Conservation (phyloP, 1,284 basidiomycete species). For the Ganoderma multipileum region DNA sequence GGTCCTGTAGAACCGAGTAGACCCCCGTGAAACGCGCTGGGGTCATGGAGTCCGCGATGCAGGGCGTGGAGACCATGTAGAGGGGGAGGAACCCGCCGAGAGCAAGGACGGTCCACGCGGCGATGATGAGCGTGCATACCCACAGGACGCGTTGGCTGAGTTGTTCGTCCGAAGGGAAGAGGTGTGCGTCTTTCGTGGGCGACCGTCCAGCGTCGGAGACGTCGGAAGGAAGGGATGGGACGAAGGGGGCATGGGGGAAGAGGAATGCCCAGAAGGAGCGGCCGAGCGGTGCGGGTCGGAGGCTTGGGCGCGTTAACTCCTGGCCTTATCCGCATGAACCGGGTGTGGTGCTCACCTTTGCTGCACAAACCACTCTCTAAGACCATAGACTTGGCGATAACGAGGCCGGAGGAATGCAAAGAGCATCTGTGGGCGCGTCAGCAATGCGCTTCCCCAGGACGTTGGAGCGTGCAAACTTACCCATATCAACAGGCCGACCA, state of each 20-base stretch:
- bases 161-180: conserved; percentile 77
- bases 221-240: conserved; percentile 63
- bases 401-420: conserved; percentile 73
- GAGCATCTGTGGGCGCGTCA: conserved; percentile 50
- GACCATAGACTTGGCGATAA: conserved; percentile 71
- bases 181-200: conserved; percentile 52
- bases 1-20: conserved; percentile 74
- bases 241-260: conserved; percentile 69
- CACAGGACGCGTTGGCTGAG: conserved; percentile 73
- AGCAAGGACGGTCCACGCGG: conserved; percentile 71
- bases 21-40: conserved; percentile 59
- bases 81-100: conserved; percentile 73
- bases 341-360: conserved; percentile 59
- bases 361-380: conserved; percentile 78
- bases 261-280: conserved; percentile 70
- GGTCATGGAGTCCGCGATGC: conserved; percentile 60
- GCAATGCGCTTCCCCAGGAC: not conserved
- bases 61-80: conserved; percentile 73
- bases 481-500: conserved; percentile 69
- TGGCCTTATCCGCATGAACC: not conserved
- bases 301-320: conserved; percentile 44
- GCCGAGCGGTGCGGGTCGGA: conserved; percentile 68
- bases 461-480: conserved; percentile 47
- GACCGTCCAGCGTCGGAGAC: conserved; percentile 61
- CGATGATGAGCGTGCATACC: conserved; percentile 65